Conservation (phyloP, 1,284 basidiomycete species). For the Macrocystidia cucumis region DNA sequence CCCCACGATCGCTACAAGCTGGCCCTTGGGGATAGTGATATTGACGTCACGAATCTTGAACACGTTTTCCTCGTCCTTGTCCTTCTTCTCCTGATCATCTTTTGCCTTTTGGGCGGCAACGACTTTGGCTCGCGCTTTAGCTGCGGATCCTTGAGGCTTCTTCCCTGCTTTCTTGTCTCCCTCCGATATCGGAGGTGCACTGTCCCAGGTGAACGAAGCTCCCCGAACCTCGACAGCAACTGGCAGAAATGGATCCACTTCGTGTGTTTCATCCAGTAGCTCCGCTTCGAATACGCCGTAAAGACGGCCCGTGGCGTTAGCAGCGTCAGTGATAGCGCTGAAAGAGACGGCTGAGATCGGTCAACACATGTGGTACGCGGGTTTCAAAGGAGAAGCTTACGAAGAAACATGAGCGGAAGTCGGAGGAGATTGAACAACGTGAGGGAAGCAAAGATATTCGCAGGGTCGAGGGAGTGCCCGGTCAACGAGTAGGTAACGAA, state of each 20-base stretch:
- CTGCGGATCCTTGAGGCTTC: slow-evolving; percentile 13
- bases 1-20: slow-evolving; percentile 80
- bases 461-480: slow-evolving; percentile 62
- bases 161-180: slow-evolving; percentile 23
- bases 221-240: slow-evolving; percentile 58
- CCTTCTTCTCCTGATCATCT: slow-evolving; percentile 14
- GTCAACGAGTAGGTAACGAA: slow-evolving; percentile 78
- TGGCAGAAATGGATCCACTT: slow-evolving; percentile 41
- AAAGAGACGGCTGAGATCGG: slow-evolving; percentile 56
- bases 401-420: slow-evolving; percentile 70
- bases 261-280: slow-evolving; percentile 47
- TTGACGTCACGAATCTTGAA: slow-evolving; percentile 57
- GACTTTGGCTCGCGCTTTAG: slow-evolving; percentile 9
- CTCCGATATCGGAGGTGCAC: slow-evolving; percentile 49
- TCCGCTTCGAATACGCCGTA: slow-evolving; percentile 76
- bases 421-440: slow-evolving; percentile 76
- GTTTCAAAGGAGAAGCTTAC: slow-evolving; percentile 26
- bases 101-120: slow-evolving; percentile 12
- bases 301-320: slow-evolving; percentile 67
- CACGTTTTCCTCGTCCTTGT: slow-evolving; percentile 27
- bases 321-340: slow-evolving; percentile 71
- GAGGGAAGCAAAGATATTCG: slow-evolving; percentile 75
- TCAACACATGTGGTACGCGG: slow-evolving; percentile 1
- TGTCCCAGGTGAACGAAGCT: slow-evolving; percentile 83
- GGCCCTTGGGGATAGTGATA: slow-evolving; percentile 61